Conservation (phyloP, 768 basidiomycete species). For the Tulasnella sp. region DNA sequence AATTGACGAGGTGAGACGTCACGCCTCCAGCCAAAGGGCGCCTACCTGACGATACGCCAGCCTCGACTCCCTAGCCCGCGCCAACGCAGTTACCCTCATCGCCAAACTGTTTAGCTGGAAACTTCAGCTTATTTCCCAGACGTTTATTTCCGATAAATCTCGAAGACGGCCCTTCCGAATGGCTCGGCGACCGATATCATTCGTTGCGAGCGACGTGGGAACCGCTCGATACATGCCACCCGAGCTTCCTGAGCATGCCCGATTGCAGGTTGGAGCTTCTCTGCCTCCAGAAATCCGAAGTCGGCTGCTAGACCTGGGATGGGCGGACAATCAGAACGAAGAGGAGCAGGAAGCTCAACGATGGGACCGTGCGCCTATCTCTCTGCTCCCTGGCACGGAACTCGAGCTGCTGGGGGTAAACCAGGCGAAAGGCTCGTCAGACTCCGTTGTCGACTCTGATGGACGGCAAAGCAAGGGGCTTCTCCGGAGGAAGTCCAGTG, state of each 20-base stretch:
- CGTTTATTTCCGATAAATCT: conserved; percentile 44
- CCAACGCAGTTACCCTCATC: conserved; percentile 44
- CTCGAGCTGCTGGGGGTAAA: conserved; percentile 28
- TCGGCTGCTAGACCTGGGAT: conserved; percentile 62
- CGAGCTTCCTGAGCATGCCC: conserved; percentile 39
- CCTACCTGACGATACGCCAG: conserved; percentile 26
- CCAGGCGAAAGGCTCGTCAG: not conserved
- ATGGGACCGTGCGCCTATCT: conserved; percentile 48
- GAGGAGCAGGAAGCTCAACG: conserved; percentile 23
- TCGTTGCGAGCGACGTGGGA: conserved; percentile 66
- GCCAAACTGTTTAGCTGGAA: conserved; percentile 52
- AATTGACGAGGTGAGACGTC: conserved; percentile 25
- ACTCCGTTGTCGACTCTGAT: not conserved
- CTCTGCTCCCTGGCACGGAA: conserved; percentile 46
- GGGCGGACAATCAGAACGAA: conserved; percentile 39
- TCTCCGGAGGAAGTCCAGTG: conserved; percentile 46
- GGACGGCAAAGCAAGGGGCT: conserved; percentile 20
- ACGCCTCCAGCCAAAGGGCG: not conserved
- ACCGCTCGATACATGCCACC: conserved; percentile 44
- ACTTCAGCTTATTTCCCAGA: conserved; percentile 55
- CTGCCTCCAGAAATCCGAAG: conserved; percentile 55
- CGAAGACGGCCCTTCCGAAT: conserved; percentile 58
- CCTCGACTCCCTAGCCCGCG: conserved; percentile 36
- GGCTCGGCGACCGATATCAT: conserved; percentile 58
- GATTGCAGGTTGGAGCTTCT: conserved; percentile 32